Percentiles rank a stretch among this genome's conserved stretches.
Conservation (phyloP, 805 yeast species). For the Wickerhamomyces canadensis region DNA sequence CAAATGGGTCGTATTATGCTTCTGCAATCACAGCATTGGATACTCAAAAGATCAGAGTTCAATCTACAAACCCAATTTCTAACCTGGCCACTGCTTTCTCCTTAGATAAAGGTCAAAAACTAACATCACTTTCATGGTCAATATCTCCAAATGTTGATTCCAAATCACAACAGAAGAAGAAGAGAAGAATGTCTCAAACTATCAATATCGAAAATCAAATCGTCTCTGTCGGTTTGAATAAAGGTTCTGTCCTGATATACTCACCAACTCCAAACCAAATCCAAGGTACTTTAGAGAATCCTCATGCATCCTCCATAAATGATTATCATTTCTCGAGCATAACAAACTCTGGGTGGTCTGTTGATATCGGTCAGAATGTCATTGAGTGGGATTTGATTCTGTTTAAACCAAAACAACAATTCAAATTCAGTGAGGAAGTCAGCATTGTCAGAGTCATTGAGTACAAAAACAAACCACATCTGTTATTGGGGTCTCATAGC, state of each 20-base stretch:
- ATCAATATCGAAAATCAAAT: constrained; percentile 35
- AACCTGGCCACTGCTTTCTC: constrained; percentile 41
- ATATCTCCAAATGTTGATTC: constrained; percentile 14
- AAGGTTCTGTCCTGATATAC: constrained; percentile 59
- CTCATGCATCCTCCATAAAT: constrained; percentile 40
- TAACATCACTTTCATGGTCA: constrained; percentile 53
- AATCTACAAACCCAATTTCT: constrained; percentile 40
- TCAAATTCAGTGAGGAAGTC: constrained; percentile 30
- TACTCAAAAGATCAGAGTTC: constrained; percentile 62
- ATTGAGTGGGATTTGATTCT: constrained; percentile 56
- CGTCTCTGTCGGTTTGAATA: constrained; percentile 57
- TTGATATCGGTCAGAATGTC: constrained; percentile 53
- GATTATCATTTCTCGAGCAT: constrained; percentile 40
- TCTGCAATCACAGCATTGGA: constrained; percentile 64
- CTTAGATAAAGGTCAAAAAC: constrained; percentile 44
- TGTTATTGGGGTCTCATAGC: constrained; percentile 64
- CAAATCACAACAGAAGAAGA: constrained; percentile 10
- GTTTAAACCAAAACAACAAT: constrained; percentile 35
- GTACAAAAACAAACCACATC: constrained; percentile 28
- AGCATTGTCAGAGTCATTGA: constrained; percentile 29
- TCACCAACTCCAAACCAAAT: constrained; percentile 62
- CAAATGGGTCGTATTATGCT: constrained; percentile 56
- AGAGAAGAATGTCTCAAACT: constrained; percentile 18
- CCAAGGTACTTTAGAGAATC: constrained; percentile 43
- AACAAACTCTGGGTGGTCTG: constrained; percentile 48